A percentile compares a stretch with the other conserved stretches of the same genome.
Conservation (phyloP, 2,329 filamentous ascomycete species). For the Phyllosticta capitalensis region DNA sequence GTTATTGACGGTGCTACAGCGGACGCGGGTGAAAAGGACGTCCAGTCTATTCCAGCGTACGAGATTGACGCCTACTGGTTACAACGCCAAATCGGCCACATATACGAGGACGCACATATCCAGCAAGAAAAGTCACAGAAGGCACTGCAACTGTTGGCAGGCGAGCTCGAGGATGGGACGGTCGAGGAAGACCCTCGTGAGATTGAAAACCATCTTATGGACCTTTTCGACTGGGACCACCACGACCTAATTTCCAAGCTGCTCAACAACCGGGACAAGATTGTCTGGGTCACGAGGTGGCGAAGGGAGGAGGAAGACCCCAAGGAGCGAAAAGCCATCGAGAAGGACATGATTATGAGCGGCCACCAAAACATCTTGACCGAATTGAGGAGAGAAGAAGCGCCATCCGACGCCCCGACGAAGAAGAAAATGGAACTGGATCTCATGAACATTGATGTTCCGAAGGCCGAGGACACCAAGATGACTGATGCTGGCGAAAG, state of each 20-base stretch:
- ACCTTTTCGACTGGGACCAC: slow-evolving; percentile 94
- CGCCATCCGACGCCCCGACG: slow-evolving; percentile 50
- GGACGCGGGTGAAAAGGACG: slow-evolving; percentile 39
- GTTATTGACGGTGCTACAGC: slow-evolving; percentile 47
- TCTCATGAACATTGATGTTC: slow-evolving; percentile 78
- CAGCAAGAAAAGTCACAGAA: slow-evolving; percentile 88
- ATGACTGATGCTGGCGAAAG: slow-evolving; percentile 30
- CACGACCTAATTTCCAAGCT: slow-evolving; percentile 86
- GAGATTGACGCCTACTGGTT: slow-evolving; percentile 98
- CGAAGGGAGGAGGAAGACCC: slow-evolving; percentile 72
- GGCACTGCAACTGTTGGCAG: slow-evolving; percentile 73
- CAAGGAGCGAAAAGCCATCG: slow-evolving; percentile 61
- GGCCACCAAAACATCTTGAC: slow-evolving; percentile 80
- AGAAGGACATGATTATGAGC: slow-evolving; percentile 84
- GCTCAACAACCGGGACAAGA: slow-evolving; percentile 83
- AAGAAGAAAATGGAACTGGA: slow-evolving; percentile 72
- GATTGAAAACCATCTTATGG: slow-evolving; percentile 97
- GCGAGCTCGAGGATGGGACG: slow-evolving; percentile 51
- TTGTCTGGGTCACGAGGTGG: slow-evolving; percentile 90
- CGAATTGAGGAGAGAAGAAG: slow-evolving; percentile 63
- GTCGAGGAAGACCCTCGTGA: slow-evolving; percentile 81
- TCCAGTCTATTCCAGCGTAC: slow-evolving; percentile 63
- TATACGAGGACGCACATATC: slow-evolving; percentile 85
- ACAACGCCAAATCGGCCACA: slow-evolving; percentile 77
- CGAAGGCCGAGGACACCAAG: slow-evolving; percentile 45